phyloP scores from a whole-genome alignment of 805 yeast genomes.

The Metschnikowia peoriensis region DNA sequence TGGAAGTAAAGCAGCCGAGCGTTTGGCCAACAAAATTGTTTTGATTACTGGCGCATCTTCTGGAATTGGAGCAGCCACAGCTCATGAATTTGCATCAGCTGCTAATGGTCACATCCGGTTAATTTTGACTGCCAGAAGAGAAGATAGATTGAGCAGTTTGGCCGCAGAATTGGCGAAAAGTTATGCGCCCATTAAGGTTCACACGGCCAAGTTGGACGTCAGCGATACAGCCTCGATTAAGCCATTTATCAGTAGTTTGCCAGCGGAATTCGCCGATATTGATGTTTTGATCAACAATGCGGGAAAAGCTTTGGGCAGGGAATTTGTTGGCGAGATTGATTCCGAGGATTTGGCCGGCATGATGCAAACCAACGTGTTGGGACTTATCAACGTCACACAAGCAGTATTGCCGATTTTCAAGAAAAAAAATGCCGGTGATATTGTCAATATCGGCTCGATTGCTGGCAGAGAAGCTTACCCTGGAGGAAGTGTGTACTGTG shows the following conservation, averaged over 20 bases:
- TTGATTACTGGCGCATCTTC: conserved; percentile 86
- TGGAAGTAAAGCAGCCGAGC: conserved; percentile 37
- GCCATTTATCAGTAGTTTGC: conserved; percentile 30
- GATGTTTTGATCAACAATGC: conserved; percentile 41
- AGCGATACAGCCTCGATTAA: conserved; percentile 25
- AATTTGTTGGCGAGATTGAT: conserved; percentile 29
- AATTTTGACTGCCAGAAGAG: conserved; percentile 39
- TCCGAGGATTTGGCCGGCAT: conserved; percentile 34
- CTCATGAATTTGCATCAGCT: conserved; percentile 72
- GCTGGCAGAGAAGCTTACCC: conserved; percentile 41
- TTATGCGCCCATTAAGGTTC: conserved; percentile 29
- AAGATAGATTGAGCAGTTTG: conserved; percentile 25
- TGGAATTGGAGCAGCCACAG: conserved; percentile 94
- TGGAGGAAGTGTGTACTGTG: conserved; percentile 40
- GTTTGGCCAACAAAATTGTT: conserved; percentile 36
- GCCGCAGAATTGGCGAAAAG: conserved; percentile 24
- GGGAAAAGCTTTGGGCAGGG: conserved; percentile 39
- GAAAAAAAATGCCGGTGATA: conserved; percentile 35
- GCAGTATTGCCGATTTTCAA: conserved; percentile 37
- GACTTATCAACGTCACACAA: conserved; percentile 37
- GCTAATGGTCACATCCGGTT: conserved; percentile 37
- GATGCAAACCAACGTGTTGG: conserved; percentile 39
- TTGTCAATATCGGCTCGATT: conserved; percentile 37
- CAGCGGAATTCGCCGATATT: conserved; percentile 34
- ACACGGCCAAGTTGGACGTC: conserved; percentile 33